Base-by-base conservation (phyloP, 768 basidiomycete genomes). In the Coprinopsis strossmayeri region DNA sequence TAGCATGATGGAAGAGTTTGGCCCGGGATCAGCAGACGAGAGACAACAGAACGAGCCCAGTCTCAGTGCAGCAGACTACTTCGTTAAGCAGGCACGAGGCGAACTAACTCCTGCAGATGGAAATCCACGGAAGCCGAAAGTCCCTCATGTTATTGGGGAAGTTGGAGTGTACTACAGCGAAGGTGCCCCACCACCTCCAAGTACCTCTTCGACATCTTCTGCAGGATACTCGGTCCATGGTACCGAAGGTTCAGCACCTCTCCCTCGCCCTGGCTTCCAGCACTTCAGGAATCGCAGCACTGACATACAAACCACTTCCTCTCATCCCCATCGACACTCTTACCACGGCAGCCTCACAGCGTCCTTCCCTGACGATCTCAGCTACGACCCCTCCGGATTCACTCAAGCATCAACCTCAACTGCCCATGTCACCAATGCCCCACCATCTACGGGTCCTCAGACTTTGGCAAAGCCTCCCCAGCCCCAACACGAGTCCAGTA, bases 61-160 rank as follows among this genome's bases (percentile, higher is more conserved):
- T 48, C 52, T 78, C 57, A 77, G 71, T 43, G 79, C 82, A n/a
- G 78, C 80, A 30, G 82, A 85, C 28, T 76, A 84, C 75, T 87
- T 84, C 60, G 54, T 69, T 17, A 71, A 75, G 53, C 83, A 84
- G 61, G 80, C 82, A 34, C 59, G 76, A 45, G 78, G 79, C 12
- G 78, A 82, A 56, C 69, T 74, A 13, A 68, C 67, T 5, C 62
- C 64, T 26, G 62, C 59, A 2, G 65, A 64, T 42, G 63, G 65
- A 12, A 58, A 60, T 45, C 54, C 59, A n/a, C 58, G 59, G 49
- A 61, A 63, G 52, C 62, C 60, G 21, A 59, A 58, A 49, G 62
- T 62, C 15, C 59, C 59, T 32, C 60, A 58, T 11, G 54, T 62
- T 37, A 54, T 61, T 11, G 62, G 62, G 2, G 64, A 65, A 21